Base-by-base conservation (phyloP, 2,329 filamentous ascomycete genomes). In the Aspergillus glaucus region DNA sequence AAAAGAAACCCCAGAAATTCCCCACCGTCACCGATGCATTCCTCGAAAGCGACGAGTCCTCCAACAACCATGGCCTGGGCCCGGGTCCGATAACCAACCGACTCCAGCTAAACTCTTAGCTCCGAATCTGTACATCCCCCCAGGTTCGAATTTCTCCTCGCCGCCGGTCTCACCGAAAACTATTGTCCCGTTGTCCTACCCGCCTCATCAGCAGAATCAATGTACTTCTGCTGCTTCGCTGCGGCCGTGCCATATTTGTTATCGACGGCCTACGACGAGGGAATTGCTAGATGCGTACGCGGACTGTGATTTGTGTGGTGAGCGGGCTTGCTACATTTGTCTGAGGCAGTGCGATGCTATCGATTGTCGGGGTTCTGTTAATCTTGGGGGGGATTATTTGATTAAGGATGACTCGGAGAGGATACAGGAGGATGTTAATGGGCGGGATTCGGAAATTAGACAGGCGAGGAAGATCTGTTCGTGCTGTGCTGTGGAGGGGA, bases 321-420 rank as follows among this genome's bases (percentile, higher is more conserved):
- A 67, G 39, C 60, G 69, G 34, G 63, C 68, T 32, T 73, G 70
- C 46, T 72, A 70, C 50, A 70, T 73, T 34, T 73, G 69, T 56
- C 55, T 73, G 40, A 62, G 69, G 14, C 62, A 69, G 46, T 73
- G 70, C 45, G 66, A 69, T 45, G 56, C 61, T 5, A 15, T 53
- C 14, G 49, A 61, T 43, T 72, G 68, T 47, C 47, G 54, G n/a
- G 54, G 55, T 7, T 50, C 43, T 15, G 47, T 36, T 14, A 42
- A 49, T 41, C 32, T 39, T 2, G 19, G 47, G 0, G 40, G 15
- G 6, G 34, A 39, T 14, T 47, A 56, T 24, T 15, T 44, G 6
- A 51, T 46, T 24, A 45, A 30, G 17, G 48, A 49, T 42, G 14
- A 44, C 14, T 34, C 37, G 10, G 42, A 43, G n/a, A 32, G n/a